Conservation (phyloP, 352 stramenopile species). For the Phytophthora kernoviae region DNA sequence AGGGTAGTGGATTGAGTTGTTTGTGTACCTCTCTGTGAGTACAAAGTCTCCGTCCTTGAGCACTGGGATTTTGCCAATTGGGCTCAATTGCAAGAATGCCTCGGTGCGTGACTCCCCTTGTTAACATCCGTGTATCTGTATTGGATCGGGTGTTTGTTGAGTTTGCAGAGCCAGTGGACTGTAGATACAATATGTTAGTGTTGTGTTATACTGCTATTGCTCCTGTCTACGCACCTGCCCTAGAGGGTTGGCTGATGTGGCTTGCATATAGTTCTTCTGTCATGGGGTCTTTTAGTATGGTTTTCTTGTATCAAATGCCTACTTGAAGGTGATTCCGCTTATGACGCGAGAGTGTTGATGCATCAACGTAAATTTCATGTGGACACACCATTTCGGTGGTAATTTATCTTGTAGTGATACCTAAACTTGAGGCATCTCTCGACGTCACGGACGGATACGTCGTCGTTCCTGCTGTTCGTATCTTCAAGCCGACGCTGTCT, state of each 20-base stretch:
- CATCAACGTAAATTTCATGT: slow-evolving; percentile 28
- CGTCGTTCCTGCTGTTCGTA: not conserved
- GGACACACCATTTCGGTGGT: slow-evolving; percentile 1
- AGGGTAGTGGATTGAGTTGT: not conserved
- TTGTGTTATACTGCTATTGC: not conserved
- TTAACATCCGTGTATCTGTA: slow-evolving; percentile 59
- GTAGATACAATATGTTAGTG: too few relatives aligned
- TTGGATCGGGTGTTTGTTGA: slow-evolving; percentile 64
- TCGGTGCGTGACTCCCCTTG: slow-evolving; percentile 60
- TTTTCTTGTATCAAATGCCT: too few relatives aligned
- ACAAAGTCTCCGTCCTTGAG: slow-evolving; percentile 73
- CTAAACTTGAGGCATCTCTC: too few relatives aligned
- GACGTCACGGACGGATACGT: not conserved
- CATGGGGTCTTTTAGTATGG: slow-evolving; percentile 36
- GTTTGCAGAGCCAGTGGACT: slow-evolving; percentile 78
- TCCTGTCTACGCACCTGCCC: slow-evolving; percentile 39
- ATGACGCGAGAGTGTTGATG: slow-evolving; percentile 27
- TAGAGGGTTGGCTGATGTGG: slow-evolving; percentile 66
- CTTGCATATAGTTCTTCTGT: slow-evolving; percentile 59
- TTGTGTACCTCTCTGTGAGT: slow-evolving; percentile 60
- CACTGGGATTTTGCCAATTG: slow-evolving; percentile 72
- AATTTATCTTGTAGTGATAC: too few relatives aligned
- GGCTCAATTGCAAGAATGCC: slow-evolving; percentile 60
- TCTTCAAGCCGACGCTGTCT: too few relatives aligned
- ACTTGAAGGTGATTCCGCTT: not conserved